Conservation (phyloP, 2,329 filamentous ascomycete genomes). For the Aspergillus transmontanensis region DNA sequence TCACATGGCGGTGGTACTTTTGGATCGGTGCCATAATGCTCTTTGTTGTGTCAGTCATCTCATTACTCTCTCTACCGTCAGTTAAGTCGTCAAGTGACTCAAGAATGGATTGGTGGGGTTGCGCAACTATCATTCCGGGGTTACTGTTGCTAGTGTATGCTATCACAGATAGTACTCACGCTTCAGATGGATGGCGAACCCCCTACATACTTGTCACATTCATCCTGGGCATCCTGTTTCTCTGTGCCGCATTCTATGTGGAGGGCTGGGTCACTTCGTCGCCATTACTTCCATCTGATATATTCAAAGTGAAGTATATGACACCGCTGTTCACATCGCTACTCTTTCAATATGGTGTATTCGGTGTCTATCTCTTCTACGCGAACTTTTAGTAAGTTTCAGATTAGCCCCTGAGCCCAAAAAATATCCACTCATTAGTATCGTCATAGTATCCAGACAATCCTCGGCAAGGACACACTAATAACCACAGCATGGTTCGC, state of each 20-base stretch:
- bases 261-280: conserved; percentile 5
- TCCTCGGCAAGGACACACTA: not conserved
- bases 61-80: not conserved
- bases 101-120: not conserved
- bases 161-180: conserved; percentile 9
- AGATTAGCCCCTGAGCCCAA: not conserved
- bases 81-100: not conserved
- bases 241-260: conserved; percentile 7
- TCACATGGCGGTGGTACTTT: conserved; percentile 13
- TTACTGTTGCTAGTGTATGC: conserved; percentile 7
- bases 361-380: conserved; percentile 14
- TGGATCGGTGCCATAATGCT: conserved; percentile 9
- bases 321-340: conserved; percentile 9
- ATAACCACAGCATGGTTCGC: not conserved
- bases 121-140: not conserved
- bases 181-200: conserved; percentile 10
- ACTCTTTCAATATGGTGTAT: conserved; percentile 11
- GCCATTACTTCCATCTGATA: conserved; percentile 8
- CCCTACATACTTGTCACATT: conserved; percentile 12
- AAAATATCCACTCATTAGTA: not conserved
- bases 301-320: conserved; percentile 16
- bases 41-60: conserved; percentile 7
- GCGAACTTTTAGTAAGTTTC: conserved; percentile 12
- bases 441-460: not conserved
- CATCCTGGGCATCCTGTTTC: not conserved